Percentiles rank a stretch among this genome's conserved stretches.
phyloP scores from a whole-genome alignment of 176 grass and related monocot species.

The Cymbopogon citratus region DNA sequence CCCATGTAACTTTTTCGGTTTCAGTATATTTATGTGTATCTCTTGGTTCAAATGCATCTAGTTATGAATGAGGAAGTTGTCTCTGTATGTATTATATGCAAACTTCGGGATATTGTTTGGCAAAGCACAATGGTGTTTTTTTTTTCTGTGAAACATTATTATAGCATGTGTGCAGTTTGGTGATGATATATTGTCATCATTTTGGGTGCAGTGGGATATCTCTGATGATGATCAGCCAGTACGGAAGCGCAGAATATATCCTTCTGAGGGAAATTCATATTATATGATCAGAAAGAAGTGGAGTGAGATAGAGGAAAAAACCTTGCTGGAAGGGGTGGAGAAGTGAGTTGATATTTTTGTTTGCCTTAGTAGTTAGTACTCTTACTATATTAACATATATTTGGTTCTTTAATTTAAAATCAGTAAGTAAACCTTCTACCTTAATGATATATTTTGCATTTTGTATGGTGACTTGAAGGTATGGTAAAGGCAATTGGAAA shows the following conservation, averaged over 20 bases:
- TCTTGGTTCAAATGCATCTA: too few relatives aligned
- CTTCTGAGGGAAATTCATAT: not conserved
- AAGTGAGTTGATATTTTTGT: not conserved
- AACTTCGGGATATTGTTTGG: not conserved
- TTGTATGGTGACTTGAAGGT: slow-evolving; percentile 11
- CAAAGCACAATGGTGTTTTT: not conserved
- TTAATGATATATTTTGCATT: not conserved
- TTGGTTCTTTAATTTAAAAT: not conserved
- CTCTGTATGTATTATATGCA: not conserved
- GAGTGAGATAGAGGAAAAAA: slow-evolving; percentile 24
- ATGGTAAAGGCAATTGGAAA: slow-evolving; percentile 45
- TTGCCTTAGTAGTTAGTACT: not conserved
- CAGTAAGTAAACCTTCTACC: not conserved
- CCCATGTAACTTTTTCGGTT: too few relatives aligned
- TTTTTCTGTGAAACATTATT: not conserved
- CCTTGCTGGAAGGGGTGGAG: not conserved
- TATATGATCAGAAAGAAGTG: slow-evolving; percentile 22
- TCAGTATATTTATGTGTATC: too few relatives aligned
- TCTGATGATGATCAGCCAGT: slow-evolving; percentile 1
- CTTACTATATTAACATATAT: not conserved
- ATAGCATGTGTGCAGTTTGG: not conserved
- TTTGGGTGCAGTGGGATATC: too few relatives aligned
- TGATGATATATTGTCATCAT: not conserved
- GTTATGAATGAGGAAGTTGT: not conserved
- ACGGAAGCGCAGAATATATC: slow-evolving; percentile 9